Evolutionary conservation across 2,329 filamentous ascomycete species (phyloP).

Genomic region (Hypoxylon sp.): DNA sequence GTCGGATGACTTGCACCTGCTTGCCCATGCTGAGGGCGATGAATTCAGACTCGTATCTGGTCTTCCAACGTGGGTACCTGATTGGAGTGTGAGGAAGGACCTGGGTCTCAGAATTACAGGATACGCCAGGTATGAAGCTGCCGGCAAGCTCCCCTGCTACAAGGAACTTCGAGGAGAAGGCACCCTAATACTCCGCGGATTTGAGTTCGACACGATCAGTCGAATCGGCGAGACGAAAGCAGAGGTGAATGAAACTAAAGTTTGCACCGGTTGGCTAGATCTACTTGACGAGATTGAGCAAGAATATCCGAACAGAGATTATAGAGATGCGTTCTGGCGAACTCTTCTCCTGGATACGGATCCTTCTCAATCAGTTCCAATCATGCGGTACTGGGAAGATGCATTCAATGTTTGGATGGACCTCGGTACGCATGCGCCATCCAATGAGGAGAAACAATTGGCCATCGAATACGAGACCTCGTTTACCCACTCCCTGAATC

Average conservation of each 20-base stretch:
- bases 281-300: slow-evolving; percentile 37
- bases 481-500: slow-evolving; percentile 45
- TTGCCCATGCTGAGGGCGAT: slow-evolving; percentile 45
- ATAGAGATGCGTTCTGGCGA: slow-evolving; percentile 44
- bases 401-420: slow-evolving; percentile 43
- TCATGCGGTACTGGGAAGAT: slow-evolving; percentile 39
- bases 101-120: slow-evolving; percentile 44
- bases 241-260: slow-evolving; percentile 34
- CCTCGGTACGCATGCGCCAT: slow-evolving; percentile 18
- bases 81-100: slow-evolving; percentile 45
- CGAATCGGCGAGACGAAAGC: slow-evolving; percentile 41
- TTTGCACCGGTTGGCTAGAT: slow-evolving; percentile 39
- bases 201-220: slow-evolving; percentile 40
- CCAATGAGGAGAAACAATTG: slow-evolving; percentile 24
- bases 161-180: slow-evolving; percentile 15
- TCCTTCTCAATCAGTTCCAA: slow-evolving; percentile 29
- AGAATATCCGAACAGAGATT: slow-evolving; percentile 35
- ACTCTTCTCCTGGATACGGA: slow-evolving; percentile 44
- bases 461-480: slow-evolving; percentile 42
- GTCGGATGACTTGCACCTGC: slow-evolving; percentile 39
- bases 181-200: slow-evolving; percentile 30
- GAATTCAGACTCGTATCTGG: slow-evolving; percentile 22
- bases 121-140: slow-evolving; percentile 40
- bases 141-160: slow-evolving; percentile 36
- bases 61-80: slow-evolving; percentile 43